Conservation (phyloP, 2,329 filamentous ascomycete species). For the Hyphodiscus sp. region DNA sequence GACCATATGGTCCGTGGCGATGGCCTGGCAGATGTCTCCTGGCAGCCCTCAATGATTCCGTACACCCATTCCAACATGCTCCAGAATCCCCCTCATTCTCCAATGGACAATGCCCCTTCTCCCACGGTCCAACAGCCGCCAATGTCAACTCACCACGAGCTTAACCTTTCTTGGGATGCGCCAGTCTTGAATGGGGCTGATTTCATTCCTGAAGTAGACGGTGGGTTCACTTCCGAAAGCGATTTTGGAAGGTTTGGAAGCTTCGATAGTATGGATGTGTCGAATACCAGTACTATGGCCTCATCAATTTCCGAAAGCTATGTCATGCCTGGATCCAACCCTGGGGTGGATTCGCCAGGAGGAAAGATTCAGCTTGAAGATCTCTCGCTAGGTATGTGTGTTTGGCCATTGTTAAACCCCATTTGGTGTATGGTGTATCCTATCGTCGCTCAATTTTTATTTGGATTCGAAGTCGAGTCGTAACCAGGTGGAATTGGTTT, state of each 20-base stretch:
- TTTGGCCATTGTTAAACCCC: not conserved
- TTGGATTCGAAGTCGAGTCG: not conserved
- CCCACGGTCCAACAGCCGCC: slow-evolving; percentile 1
- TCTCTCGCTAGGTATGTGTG: slow-evolving; percentile 19
- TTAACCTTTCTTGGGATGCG: slow-evolving; percentile 16
- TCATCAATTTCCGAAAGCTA: slow-evolving; percentile 21
- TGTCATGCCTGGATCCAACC: slow-evolving; percentile 14
- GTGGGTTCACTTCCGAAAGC: slow-evolving; percentile 16
- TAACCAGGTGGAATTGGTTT: not conserved
- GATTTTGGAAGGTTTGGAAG: slow-evolving; percentile 21
- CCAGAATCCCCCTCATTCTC: slow-evolving; percentile 14
- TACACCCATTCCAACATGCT: slow-evolving; percentile 1
- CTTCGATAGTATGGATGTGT: slow-evolving; percentile 11
- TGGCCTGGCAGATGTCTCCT: not conserved
- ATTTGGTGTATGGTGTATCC: not conserved
- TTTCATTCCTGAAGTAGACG: slow-evolving; percentile 14
- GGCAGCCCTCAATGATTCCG: slow-evolving; percentile 1
- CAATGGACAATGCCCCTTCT: slow-evolving; percentile 11
- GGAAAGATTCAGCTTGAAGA: slow-evolving; percentile 7
- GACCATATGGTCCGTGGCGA: not conserved
- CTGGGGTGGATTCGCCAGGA: slow-evolving; percentile 9
- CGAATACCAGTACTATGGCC: slow-evolving; percentile 13
- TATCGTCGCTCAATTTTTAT: not conserved
- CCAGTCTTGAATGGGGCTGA: slow-evolving; percentile 4
- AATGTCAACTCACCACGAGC: slow-evolving; percentile 3